Base-by-base conservation (phyloP, 192 early-diverging fungal genomes). In the Coemansia sp. region DNA sequence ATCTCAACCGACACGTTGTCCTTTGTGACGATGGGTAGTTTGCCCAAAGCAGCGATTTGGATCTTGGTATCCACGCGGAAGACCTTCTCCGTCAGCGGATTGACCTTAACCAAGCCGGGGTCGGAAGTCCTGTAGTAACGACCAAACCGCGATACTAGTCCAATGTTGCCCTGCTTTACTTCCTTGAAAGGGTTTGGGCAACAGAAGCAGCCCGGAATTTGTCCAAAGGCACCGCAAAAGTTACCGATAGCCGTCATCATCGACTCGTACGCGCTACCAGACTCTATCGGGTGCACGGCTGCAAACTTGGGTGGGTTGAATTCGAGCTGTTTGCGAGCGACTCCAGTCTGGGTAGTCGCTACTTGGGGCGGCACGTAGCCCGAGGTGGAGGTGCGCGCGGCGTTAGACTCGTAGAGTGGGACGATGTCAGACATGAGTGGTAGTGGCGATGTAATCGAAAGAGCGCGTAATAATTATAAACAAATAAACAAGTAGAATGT, bases 1-100 rank as follows among this genome's bases (percentile, higher is more conserved):
- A 98, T 95, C 3, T 73, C 75, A 33, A 95, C 88, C 31, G 87
- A 90, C 65, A 95, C 93, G 71, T 97, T 97, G 80, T 97, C 95
- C 76, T 96, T 94, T 46, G 93, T 95, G 80, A 95, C 92, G 65
- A 97, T 91, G 8, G 86, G 76, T 74, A 95, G 91, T 20, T 76
- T 63, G 31, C 88, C 87, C 31, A 95, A 89, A 7, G 89, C 66
- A 40, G 72, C 61, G 18, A 92, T 87, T 67, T 90, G 86, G 13
- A 93, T 85, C 66, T 86, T 89, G 47, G 89, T 89, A 67, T 92
- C 88, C 16, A 89, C 79, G 41, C 69, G 73, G 3, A 40, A 39
- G 44, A 85, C 36, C 2, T 36, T 65, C 61, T 87, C 86, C 1
- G 81, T 84, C 60, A 80, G n/a, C 10, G 80, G 79, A 61, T 87